Conservation (phyloP, 192 early-diverging fungal genomes). For the Thamnidium elegans region DNA sequence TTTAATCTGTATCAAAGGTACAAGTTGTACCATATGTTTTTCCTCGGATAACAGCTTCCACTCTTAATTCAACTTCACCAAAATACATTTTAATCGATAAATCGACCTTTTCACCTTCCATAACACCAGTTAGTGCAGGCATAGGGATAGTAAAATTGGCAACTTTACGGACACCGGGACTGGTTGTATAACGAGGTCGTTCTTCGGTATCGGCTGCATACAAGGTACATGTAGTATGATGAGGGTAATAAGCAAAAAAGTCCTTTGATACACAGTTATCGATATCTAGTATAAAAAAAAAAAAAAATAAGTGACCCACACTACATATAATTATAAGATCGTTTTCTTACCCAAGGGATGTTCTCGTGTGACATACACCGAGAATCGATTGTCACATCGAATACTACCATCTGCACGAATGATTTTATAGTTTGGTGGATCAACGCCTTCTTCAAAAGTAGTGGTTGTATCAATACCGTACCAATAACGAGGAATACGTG, state of each 20-base stretch:
- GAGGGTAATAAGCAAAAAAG: slow-evolving; percentile 43
- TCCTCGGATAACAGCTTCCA: slow-evolving; percentile 42
- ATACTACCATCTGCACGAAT: slow-evolving; percentile 47
- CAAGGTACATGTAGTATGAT: slow-evolving; percentile 41
- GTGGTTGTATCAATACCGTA: slow-evolving; percentile 53
- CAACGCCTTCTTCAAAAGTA: slow-evolving; percentile 48
- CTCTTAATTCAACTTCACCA: slow-evolving; percentile 41
- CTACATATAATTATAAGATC: background rate
- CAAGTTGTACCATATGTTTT: slow-evolving; percentile 43
- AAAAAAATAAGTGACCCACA: background rate
- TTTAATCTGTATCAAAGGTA: slow-evolving; percentile 38
- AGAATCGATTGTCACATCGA: slow-evolving; percentile 54
- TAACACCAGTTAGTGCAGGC: slow-evolving; percentile 37
- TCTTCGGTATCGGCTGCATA: slow-evolving; percentile 40
- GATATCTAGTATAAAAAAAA: slow-evolving; percentile 25
- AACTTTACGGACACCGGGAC: slow-evolving; percentile 39
- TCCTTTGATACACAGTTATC: slow-evolving; percentile 42
- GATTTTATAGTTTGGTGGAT: slow-evolving; percentile 48
- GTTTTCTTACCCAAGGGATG: slow-evolving; percentile 19
- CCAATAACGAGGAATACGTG: slow-evolving; percentile 48
- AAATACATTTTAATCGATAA: slow-evolving; percentile 45
- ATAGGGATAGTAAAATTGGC: slow-evolving; percentile 44
- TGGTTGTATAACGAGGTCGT: slow-evolving; percentile 36
- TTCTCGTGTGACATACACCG: slow-evolving; percentile 46
- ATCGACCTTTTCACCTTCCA: slow-evolving; percentile 38